Percentiles rank a stretch among this genome's conserved stretches.
These are phyloP conservation scores for Geosmithia morbida DNA, from an alignment of 2,329 filamentous ascomycete species.

Conservation along the genomic window DNA sequence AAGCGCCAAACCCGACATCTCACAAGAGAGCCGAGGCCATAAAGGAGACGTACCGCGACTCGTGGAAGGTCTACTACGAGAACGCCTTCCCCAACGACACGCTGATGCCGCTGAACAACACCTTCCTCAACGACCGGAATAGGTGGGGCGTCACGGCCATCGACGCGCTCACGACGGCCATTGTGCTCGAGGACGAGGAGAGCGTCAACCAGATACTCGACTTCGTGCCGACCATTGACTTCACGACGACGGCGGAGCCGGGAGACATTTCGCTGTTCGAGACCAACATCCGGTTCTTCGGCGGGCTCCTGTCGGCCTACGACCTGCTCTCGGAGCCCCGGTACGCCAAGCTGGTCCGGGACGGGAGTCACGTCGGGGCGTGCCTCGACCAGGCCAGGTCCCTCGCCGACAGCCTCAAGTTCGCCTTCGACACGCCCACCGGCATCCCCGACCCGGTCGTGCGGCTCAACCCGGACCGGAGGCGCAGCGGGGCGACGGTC, in stretches of 20 bases:
- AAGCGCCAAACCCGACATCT: background rate
- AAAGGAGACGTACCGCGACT: conserved; percentile 52
- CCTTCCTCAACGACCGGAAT: conserved; percentile 59
- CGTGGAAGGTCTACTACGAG: conserved; percentile 59
- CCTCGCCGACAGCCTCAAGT: conserved; percentile 59
- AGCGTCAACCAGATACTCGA: conserved; percentile 59
- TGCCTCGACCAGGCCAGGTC: conserved; percentile 53
- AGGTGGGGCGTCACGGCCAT: conserved; percentile 76
- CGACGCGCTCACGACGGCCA: conserved; percentile 66
- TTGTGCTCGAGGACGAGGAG: conserved; percentile 57
- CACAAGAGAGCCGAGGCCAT: conserved; percentile 40
- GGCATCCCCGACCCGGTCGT: conserved; percentile 63
- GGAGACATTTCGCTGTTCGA: conserved; percentile 65
- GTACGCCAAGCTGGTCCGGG: conserved; percentile 30
- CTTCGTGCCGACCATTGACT: conserved; percentile 58
- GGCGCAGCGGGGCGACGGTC: conserved; percentile 30
- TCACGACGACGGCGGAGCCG: conserved; percentile 33
- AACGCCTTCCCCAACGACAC: conserved; percentile 71
- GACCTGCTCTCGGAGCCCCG: conserved; percentile 56
- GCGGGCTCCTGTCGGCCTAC: conserved; percentile 63
- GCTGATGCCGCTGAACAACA: conserved; percentile 52
- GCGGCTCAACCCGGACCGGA: conserved; percentile 36
- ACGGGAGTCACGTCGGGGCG: conserved; percentile 31
- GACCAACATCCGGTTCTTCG: conserved; percentile 80
- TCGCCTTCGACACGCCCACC: conserved; percentile 62